Evolutionary conservation across 2,329 filamentous ascomycete species (phyloP).

Genomic region (Arthroderma uncinatum): DNA sequence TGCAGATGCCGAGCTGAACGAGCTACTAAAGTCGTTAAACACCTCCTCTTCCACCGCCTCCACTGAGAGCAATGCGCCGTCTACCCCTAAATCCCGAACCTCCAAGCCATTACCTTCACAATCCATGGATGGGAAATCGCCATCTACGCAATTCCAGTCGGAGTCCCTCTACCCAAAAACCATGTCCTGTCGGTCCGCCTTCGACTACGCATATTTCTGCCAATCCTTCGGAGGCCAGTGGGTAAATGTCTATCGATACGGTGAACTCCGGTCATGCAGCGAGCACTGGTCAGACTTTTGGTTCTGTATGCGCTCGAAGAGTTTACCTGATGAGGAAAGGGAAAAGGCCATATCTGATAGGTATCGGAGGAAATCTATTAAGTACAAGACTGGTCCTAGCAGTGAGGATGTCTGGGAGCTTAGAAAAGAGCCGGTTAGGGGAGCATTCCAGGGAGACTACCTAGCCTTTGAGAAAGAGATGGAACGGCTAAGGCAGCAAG

Average conservation of each 20-base stretch:
- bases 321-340: conserved; percentile 48
- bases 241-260: conserved; percentile 81
- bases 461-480: conserved; percentile 14
- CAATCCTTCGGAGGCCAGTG: conserved; percentile 84
- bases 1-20: conserved; percentile 45
- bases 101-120: conserved; percentile 7
- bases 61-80: conserved; percentile 8
- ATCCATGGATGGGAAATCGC: conserved; percentile 8
- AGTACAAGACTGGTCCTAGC: conserved; percentile 57
- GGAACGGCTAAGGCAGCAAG: conserved; percentile 10
- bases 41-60: conserved; percentile 18
- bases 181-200: conserved; percentile 82
- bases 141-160: conserved; percentile 38
- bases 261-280: conserved; percentile 61
- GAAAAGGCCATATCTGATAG: conserved; percentile 52
- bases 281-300: conserved; percentile 91
- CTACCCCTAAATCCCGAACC: conserved; percentile 19
- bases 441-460: conserved; percentile 38
- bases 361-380: conserved; percentile 55
- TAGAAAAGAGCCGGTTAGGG: conserved; percentile 50
- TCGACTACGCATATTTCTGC: conserved; percentile 91
- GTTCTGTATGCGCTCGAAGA: conserved; percentile 86
- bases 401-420: conserved; percentile 87
- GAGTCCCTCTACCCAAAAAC: conserved; percentile 63
- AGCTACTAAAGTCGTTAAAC: conserved; percentile 42